Conservation (phyloP, 2,329 filamentous ascomycete species). For the Pyricularia grisea region DNA sequence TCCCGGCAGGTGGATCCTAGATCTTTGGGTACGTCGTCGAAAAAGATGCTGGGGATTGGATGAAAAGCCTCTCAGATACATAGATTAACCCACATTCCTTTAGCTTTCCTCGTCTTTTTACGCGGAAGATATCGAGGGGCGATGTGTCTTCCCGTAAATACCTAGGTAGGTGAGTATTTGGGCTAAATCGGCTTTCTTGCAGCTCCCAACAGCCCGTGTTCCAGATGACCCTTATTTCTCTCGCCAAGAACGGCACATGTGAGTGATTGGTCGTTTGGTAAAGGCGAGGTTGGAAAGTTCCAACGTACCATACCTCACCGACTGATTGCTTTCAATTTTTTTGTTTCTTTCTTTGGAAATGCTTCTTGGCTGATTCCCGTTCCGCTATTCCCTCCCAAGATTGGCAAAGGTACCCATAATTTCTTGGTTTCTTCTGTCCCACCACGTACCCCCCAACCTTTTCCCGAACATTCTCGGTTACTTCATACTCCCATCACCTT, state of each 20-base stretch:
- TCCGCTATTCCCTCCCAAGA: no score
- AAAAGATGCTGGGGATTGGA: neutral
- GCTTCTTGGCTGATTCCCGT: neutral
- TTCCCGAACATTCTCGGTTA: no score
- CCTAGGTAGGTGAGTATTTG: no score
- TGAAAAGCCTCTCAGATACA: neutral
- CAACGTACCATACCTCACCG: neutral
- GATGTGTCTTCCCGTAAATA: neutral
- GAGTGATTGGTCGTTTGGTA: neutral
- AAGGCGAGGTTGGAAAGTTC: neutral
- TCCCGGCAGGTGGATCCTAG: neutral
- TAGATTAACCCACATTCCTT: neutral
- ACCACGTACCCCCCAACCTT: no score
- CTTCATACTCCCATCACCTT: no score
- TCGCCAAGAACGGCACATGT: neutral
- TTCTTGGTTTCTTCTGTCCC: no score
- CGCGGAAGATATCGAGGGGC: neutral
- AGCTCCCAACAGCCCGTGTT: neutral
- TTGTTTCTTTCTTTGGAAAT: neutral
- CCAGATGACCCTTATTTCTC: neutral
- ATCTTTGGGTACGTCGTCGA: neutral
- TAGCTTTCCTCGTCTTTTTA: neutral
- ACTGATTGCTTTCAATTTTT: neutral
- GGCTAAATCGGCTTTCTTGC: neutral
- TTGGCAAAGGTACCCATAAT: no score